These are phyloP conservation scores for Corymbia calophylla DNA, from an alignment of 441 rosid species.

Conservation along the genomic window DNA sequence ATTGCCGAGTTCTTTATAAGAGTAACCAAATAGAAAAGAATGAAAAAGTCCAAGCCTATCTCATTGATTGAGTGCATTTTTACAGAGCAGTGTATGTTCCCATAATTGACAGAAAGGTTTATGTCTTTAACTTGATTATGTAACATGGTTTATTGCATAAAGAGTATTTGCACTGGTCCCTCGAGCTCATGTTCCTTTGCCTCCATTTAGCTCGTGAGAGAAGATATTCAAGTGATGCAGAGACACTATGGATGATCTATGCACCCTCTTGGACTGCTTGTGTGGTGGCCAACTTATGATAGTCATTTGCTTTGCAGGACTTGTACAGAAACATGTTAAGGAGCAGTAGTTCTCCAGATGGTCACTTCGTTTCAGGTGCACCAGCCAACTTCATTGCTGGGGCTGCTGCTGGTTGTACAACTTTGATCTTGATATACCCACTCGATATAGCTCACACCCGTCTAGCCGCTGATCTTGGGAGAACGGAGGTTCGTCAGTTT, in stretches of 20 bases:
- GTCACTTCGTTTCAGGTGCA: constrained; percentile 47
- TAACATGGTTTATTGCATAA: background rate
- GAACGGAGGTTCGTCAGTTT: constrained; percentile 68
- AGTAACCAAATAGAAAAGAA: background rate
- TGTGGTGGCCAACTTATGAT: background rate
- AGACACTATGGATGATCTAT: background rate
- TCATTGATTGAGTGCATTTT: background rate
- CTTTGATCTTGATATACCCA: constrained; percentile 81
- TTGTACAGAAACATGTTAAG: constrained; percentile 65
- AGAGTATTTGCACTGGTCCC: background rate
- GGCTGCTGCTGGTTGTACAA: constrained; percentile 84
- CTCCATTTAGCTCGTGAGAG: background rate
- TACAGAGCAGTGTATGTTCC: background rate
- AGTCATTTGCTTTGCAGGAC: constrained; percentile 42
- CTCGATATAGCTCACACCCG: constrained; percentile 96
- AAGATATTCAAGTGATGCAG: background rate
- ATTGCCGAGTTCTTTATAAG: background rate
- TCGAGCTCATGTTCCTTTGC: background rate
- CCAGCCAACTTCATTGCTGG: constrained; percentile 88
- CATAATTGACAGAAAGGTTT: background rate
- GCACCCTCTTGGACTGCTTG: background rate
- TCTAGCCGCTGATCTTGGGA: constrained; percentile 90
- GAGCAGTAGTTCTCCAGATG: constrained; percentile 35
- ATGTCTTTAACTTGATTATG: background rate
- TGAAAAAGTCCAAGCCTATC: background rate